Evolutionary conservation across 78 protist genomes (phyloP).

Genomic region (Dictyostelium purpureum): DNA sequence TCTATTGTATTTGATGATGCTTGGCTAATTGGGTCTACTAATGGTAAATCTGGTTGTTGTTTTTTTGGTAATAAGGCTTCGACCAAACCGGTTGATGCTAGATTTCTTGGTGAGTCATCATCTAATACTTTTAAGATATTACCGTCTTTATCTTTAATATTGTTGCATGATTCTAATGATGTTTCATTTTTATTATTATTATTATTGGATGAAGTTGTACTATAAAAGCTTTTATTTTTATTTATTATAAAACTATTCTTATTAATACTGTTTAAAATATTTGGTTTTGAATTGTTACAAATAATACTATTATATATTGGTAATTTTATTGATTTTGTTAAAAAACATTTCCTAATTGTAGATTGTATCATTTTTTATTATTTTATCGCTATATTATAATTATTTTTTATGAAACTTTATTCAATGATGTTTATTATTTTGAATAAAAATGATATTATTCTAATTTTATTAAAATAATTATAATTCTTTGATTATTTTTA

Average conservation of each 20-base stretch:
- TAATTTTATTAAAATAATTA: too few relatives aligned
- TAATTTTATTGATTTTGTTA: not conserved
- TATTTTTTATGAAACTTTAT: too few relatives aligned
- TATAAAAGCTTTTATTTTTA: not conserved
- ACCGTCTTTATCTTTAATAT: not conserved
- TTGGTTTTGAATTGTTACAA: not conserved
- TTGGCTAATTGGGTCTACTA: constrained; percentile 1
- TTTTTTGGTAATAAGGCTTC: not conserved
- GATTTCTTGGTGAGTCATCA: not conserved
- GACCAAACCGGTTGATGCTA: not conserved
- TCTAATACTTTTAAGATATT: not conserved
- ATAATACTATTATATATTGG: not conserved
- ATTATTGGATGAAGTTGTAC: not conserved
- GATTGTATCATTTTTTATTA: constrained; percentile 9
- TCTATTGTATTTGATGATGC: not conserved
- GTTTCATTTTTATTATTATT: not conserved
- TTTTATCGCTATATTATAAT: too few relatives aligned
- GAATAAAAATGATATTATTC: too few relatives aligned
- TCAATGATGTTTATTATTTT: too few relatives aligned
- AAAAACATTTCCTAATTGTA: constrained; percentile 2
- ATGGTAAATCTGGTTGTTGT: not conserved
- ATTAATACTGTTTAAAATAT: too few relatives aligned
- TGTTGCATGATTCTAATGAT: not conserved
- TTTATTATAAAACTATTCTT: too few relatives aligned
- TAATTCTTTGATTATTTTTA: too few relatives aligned